A percentile compares a stretch with the other conserved stretches of the same genome.
Conservation (phyloP, 371 early-diverging fungal species). For the Dinochytrium kinnereticum region DNA sequence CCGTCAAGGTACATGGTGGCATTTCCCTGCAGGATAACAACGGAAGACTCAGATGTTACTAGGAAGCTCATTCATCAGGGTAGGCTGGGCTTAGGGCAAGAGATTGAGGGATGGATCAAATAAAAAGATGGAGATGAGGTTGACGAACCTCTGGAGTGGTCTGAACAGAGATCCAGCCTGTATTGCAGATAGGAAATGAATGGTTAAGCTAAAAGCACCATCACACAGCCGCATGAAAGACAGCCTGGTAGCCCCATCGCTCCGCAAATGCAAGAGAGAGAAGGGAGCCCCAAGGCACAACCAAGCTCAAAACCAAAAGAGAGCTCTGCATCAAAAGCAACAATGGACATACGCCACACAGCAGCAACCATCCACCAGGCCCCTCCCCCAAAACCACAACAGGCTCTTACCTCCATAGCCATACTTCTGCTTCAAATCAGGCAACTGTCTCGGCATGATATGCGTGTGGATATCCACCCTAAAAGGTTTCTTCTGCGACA, state of each 20-base stretch:
- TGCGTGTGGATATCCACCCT: conserved; percentile 61
- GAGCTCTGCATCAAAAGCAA: not conserved
- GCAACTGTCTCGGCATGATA: conserved; percentile 64
- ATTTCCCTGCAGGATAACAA: no score
- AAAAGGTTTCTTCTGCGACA: conserved; percentile 2
- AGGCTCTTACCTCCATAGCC: conserved; percentile 70
- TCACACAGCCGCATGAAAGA: no score
- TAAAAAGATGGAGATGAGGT: not conserved
- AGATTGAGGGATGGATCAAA: not conserved
- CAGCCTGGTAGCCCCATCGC: no score
- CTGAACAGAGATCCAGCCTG: conserved; percentile 40
- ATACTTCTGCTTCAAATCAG: conserved; percentile 66
- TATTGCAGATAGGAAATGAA: not conserved
- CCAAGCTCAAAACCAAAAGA: conserved; percentile 2
- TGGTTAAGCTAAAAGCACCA: no score
- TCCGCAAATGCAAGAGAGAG: no score
- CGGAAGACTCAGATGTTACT: no score
- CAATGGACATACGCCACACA: conserved; percentile 21
- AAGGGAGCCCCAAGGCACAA: not conserved
- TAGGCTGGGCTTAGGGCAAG: no score
- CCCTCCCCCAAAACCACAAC: no score
- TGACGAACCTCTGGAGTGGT: conserved; percentile 18
- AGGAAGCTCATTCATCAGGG: no score
- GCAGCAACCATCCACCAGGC: no score
- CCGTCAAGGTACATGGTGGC: conserved; percentile 73